phyloP scores from a whole-genome alignment of 108 stramenopile genomes.

The Cyclostephanos tholiformis region DNA sequence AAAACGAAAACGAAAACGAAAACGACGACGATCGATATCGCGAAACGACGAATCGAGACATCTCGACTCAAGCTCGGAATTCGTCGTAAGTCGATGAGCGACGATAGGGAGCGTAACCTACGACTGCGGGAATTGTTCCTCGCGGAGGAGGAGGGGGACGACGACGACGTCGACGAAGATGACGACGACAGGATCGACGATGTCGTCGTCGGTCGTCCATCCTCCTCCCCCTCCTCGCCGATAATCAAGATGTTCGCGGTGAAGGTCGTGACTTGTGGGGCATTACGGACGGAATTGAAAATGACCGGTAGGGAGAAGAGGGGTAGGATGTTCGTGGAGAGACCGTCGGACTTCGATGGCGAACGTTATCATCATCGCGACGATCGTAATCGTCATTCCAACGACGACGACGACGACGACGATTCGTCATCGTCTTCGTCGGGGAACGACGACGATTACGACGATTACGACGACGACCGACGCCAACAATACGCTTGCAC shows the following conservation, averaged over 20 bases:
- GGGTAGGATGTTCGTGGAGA: constrained; percentile 83
- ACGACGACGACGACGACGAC: constrained; percentile 8
- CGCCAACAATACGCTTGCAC: constrained; percentile 45
- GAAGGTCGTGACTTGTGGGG: constrained; percentile 70
- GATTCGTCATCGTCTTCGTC: background rate
- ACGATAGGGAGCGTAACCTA: constrained; percentile 55
- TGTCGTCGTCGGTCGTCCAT: too few relatives aligned
- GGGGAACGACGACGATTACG: too few relatives aligned
- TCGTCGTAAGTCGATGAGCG: constrained; percentile 52
- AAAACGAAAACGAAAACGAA: constrained; percentile 2
- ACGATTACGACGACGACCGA: too few relatives aligned
- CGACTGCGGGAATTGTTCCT: constrained; percentile 53
- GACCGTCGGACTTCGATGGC: constrained; percentile 10
- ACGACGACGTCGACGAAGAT: background rate
- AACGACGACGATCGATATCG: constrained; percentile 42
- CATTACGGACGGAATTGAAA: constrained; percentile 65
- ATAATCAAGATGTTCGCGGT: constrained; percentile 70
- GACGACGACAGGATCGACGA: background rate
- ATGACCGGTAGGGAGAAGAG: constrained; percentile 86
- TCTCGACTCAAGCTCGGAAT: constrained; percentile 49
- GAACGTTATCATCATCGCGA: too few relatives aligned
- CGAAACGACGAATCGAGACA: constrained; percentile 60
- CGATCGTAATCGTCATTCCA: background rate
- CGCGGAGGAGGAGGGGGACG: constrained; percentile 12
- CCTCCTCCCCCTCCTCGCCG: background rate